Conservation (phyloP, 2,329 filamentous ascomycete genomes). For the Ascosphaera apis region DNA sequence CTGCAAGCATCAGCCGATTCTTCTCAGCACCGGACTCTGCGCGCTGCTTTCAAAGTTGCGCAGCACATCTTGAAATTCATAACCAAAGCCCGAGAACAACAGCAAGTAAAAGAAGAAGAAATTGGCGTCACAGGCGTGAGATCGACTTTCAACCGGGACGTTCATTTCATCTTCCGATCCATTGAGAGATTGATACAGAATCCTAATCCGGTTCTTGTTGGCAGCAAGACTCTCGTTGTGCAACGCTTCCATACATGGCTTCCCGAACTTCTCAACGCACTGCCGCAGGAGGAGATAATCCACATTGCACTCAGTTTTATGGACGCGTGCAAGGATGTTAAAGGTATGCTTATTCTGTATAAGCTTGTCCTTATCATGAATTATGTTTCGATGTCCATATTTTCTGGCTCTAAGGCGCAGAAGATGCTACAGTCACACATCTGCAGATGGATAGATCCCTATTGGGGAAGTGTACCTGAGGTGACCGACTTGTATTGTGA, state of each 20-base stretch:
- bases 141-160: slow-evolving; percentile 57
- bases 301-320: slow-evolving; percentile 85
- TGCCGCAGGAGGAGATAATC: slow-evolving; percentile 64
- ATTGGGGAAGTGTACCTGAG: slow-evolving; percentile 59
- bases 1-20: slow-evolving; percentile 64
- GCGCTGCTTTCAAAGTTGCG: slow-evolving; percentile 86
- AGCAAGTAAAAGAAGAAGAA: slow-evolving; percentile 67
- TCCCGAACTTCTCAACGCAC: slow-evolving; percentile 59
- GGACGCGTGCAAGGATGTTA: slow-evolving; percentile 68
- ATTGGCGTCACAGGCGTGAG: slow-evolving; percentile 56
- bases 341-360: slow-evolving; percentile 77
- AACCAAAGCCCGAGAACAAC: slow-evolving; percentile 64
- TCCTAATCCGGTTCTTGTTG: slow-evolving; percentile 61
- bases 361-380: slow-evolving; percentile 85
- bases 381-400: slow-evolving; percentile 62
- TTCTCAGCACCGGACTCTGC: slow-evolving; percentile 59
- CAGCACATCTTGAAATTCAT: slow-evolving; percentile 88
- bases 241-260: slow-evolving; percentile 96
- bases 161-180: slow-evolving; percentile 72
- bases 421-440: slow-evolving; percentile 57
- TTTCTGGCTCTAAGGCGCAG: slow-evolving; percentile 54
- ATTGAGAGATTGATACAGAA: slow-evolving; percentile 80
- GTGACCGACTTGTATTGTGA: slow-evolving; percentile 75
- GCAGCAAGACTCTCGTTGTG: slow-evolving; percentile 82
- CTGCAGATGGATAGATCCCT: slow-evolving; percentile 71